Evolutionary conservation across 1,284 basidiomycete genomes (phyloP).

Genomic region (Pseudozyma sp.): DNA sequence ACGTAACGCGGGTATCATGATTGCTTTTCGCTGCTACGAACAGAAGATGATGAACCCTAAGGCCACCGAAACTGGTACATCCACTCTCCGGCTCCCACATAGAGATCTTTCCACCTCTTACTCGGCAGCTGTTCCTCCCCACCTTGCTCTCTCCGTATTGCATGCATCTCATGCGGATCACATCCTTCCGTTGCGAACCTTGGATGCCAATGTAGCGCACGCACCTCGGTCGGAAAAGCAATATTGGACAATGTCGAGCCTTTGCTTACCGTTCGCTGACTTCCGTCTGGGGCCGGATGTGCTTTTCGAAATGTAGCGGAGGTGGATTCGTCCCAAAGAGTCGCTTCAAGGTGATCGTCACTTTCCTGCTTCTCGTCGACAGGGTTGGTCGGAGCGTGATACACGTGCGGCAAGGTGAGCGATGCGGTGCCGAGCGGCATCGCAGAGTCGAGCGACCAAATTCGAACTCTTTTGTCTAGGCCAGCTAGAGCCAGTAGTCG

Average conservation of each 20-base stretch:
- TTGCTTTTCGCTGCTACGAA: too few species aligned
- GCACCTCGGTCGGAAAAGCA: constrained; percentile 12
- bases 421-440: constrained; percentile 16
- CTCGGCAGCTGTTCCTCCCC: not conserved
- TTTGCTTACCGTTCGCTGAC: not conserved
- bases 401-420: not conserved
- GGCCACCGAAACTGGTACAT: constrained; percentile 36
- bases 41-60: too few species aligned
- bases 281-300: not conserved
- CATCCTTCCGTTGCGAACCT: constrained; percentile 14
- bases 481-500: constrained; percentile 33
- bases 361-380: not conserved
- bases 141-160: not conserved
- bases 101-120: constrained; percentile 31
- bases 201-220: constrained; percentile 28
- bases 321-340: constrained; percentile 12
- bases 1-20: not conserved
- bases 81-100: constrained; percentile 20
- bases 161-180: constrained; percentile 16
- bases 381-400: not conserved
- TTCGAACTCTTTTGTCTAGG: constrained; percentile 23
- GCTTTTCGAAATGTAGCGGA: not conserved
- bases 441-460: constrained; percentile 38
- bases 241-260: constrained; percentile 19
- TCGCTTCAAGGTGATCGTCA: not conserved